Percentiles rank a stretch among this genome's conserved stretches.
phyloP scores from a whole-genome alignment of 805 yeast species.

The Barnettozyma sucrosica region DNA sequence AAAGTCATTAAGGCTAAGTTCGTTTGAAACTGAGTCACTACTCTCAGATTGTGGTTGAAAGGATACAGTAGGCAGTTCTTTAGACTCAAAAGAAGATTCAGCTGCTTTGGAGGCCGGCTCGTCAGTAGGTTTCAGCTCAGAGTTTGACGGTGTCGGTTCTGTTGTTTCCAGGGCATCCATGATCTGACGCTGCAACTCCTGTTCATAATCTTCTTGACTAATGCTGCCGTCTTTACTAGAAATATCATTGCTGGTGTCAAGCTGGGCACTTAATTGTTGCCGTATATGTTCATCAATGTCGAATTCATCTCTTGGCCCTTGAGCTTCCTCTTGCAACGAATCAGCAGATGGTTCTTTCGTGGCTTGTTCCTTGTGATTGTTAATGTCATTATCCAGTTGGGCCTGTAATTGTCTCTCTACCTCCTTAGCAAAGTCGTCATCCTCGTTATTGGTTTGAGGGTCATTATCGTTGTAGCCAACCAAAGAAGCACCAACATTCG shows the following conservation, averaged over 20 bases:
- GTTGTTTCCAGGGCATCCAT: conserved; percentile 15
- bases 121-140: background rate
- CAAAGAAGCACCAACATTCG: conserved; percentile 3
- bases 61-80: background rate
- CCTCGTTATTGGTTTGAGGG: conserved; percentile 13
- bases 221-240: background rate
- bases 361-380: background rate
- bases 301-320: background rate
- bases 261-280: conserved; percentile 5
- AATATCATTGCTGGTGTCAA: background rate
- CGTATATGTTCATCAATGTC: conserved; percentile 9
- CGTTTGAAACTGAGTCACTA: background rate
- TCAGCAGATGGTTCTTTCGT: background rate
- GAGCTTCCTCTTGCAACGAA: background rate
- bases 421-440: conserved; percentile 24
- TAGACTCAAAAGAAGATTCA: background rate
- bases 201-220: conserved; percentile 7
- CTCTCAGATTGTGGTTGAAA: background rate
- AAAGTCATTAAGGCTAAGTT: conserved; percentile 8
- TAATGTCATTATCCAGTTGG: conserved; percentile 11
- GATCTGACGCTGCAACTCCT: conserved; percentile 16
- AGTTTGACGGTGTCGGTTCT: background rate
- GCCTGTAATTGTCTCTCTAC: conserved; percentile 23
- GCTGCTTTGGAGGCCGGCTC: background rate
- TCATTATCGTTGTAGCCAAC: conserved; percentile 5